These are phyloP conservation scores for Dendrocalamus sinicus DNA, from an alignment of 176 grass and related monocot genomes.

Conservation along the genomic window DNA sequence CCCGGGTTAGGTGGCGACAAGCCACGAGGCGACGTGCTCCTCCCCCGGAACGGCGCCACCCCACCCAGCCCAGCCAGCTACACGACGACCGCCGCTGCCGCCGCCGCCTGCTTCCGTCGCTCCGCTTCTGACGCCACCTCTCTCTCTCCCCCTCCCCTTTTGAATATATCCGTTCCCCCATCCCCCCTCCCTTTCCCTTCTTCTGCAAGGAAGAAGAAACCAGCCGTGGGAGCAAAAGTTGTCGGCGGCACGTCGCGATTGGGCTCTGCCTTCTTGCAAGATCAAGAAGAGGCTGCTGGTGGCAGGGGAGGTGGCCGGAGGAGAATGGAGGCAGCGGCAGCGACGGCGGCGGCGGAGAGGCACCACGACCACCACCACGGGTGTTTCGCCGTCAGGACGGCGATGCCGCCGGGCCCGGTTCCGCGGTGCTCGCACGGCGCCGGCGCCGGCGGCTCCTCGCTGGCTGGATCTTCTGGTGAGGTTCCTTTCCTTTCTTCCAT, in stretches of 20 bases:
- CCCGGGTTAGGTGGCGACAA: slow-evolving; percentile 42
- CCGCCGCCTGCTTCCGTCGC: slow-evolving; percentile 13
- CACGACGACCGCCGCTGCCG: slow-evolving; percentile 24
- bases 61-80: slow-evolving; percentile 18
- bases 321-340: slow-evolving; percentile 42
- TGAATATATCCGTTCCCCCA: not conserved
- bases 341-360: slow-evolving; percentile 15
- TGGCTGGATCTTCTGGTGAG: slow-evolving; percentile 53
- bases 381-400: slow-evolving; percentile 45
- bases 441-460: slow-evolving; percentile 23
- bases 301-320: not conserved
- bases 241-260: not conserved
- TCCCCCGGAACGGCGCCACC: slow-evolving; percentile 36
- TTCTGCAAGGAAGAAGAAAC: not conserved
- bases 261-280: not conserved
- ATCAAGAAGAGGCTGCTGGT: not conserved
- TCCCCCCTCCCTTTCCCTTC: not conserved
- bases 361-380: slow-evolving; percentile 25
- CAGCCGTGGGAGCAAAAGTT: not conserved
- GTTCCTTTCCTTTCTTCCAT: not conserved
- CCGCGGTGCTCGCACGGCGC: slow-evolving; percentile 39
- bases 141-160: not conserved
- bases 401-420: not conserved
- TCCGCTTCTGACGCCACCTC: not conserved
- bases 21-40: slow-evolving; percentile 49